Evolutionary conservation across 2,329 filamentous ascomycete species (phyloP), one percentile per base, ranked within the genome.

Genomic region (Fusarium sp.): DNA sequence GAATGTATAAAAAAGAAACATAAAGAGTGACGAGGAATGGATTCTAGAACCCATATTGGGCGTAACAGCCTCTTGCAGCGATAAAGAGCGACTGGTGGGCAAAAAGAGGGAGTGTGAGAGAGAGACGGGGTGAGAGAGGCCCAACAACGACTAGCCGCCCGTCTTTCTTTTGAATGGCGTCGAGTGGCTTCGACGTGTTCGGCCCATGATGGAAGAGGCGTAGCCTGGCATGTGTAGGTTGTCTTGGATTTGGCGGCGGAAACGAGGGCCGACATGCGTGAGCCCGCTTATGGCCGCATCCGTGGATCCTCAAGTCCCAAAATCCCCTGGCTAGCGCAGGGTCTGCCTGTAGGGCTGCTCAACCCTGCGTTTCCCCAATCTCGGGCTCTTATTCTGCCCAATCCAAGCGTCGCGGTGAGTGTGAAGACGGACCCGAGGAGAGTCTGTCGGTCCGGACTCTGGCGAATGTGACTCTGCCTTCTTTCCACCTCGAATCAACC

Each of bases 21-120:
- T 60, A 75, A 73, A 53, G 71, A 75, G 60, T 69, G 73, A 73
- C 71, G 60, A 55, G 55, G 52, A 60, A 41, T 61, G 47, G 40
- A 47, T 65, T 55, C 52, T 50, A 30, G 58, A 55, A 34, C 60
- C 66, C 73, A 75, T 75, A 31, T 52, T 72, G 59, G 63, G 60
- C 59, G 34, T 5, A n/a, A 47, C 30, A 56, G 13, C 31, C 52
- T 44, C 31, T 37, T 62, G 27, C 9, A 15, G 46, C 31, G 12
- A 43, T 43, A 39, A 58, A 52, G 48, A 64, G 52, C 18, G 62
- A 60, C 34, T 30, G 28, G 23, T 34, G 23, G n/a, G 37, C 13
- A 37, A 37, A 53, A 50, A 28, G 34, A 51, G 47, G 34, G 34
- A 53, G 43, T 48, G 43, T 46, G n/a, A 23, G 9, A 5, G 23